These are phyloP conservation scores for Sodiomyces alkalinus DNA, from an alignment of 2,329 filamentous ascomycete genomes.

Conservation along the genomic window DNA sequence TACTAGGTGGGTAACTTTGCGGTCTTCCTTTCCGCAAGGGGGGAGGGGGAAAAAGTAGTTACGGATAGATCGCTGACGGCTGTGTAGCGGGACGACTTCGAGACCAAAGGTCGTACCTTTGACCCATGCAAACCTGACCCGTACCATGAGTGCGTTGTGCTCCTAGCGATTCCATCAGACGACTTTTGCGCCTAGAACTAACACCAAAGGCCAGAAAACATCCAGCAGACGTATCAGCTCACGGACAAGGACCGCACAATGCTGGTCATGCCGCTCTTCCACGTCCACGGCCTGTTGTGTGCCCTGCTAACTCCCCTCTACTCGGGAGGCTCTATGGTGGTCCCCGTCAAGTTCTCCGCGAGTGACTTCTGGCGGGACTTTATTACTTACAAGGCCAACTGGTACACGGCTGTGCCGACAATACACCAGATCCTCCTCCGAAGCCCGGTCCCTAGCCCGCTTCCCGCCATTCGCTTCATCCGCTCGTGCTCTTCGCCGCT, in stretches of 20 bases:
- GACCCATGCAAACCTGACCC: conserved; percentile 65
- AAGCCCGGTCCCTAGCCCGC: conserved; percentile 49
- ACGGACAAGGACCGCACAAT: conserved; percentile 59
- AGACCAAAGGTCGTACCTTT: conserved; percentile 73
- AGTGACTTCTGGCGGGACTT: conserved; percentile 74
- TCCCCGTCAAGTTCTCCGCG: conserved; percentile 68
- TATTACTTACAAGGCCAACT: conserved; percentile 58
- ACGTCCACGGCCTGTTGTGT: conserved; percentile 77
- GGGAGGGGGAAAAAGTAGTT: not conserved
- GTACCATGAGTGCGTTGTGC: conserved; percentile 63
- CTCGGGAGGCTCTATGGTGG: conserved; percentile 64
- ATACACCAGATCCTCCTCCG: conserved; percentile 83
- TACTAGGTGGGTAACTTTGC: conserved; percentile 38
- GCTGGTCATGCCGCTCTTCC: conserved; percentile 83
- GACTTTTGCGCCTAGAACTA: not conserved
- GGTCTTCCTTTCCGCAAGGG: no score
- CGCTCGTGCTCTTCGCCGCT: conserved; percentile 76
- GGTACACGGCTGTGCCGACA: conserved; percentile 88
- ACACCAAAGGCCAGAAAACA: conserved; percentile 40
- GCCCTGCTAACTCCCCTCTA: conserved; percentile 64
- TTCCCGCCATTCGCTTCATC: conserved; percentile 69
- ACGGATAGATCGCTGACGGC: not conserved
- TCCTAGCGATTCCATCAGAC: not conserved
- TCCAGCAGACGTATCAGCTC: conserved; percentile 62
- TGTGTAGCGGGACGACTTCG: conserved; percentile 58